phyloP scores from a whole-genome alignment of 768 basidiomycete species.

The Suillus americanus region DNA sequence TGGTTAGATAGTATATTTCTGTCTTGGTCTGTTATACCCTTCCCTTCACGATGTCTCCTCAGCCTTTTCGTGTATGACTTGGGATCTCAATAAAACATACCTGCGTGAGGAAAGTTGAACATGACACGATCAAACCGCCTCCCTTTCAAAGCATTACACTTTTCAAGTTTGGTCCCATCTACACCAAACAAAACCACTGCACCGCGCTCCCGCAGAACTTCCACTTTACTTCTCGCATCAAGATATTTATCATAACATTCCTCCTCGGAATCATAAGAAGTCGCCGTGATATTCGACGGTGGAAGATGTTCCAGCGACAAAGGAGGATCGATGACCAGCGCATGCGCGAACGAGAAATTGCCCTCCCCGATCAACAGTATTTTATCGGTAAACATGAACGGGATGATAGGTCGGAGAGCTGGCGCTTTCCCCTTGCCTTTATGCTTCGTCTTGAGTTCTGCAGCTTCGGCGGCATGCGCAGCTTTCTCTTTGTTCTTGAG shows the following conservation, averaged over 20 bases:
- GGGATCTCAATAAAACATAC: conserved; percentile 40
- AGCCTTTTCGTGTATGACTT: conserved; percentile 4
- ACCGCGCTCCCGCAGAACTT: conserved; percentile 53
- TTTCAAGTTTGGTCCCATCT: conserved; percentile 81
- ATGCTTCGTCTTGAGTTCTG: conserved; percentile 43
- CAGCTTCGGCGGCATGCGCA: conserved; percentile 42
- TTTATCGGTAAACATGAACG: conserved; percentile 62
- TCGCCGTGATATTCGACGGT: conserved; percentile 74
- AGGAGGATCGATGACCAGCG: conserved; percentile 56
- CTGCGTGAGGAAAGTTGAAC: conserved; percentile 97
- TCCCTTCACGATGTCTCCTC: conserved; percentile 45
- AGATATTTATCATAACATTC: conserved; percentile 84
- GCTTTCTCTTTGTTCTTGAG: conserved; percentile 64
- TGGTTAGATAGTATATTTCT: conserved; percentile 93
- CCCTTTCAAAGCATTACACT: conserved; percentile 53
- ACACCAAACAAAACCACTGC: conserved; percentile 75
- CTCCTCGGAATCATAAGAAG: conserved; percentile 78
- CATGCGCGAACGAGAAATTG: conserved; percentile 88
- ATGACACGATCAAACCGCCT: conserved; percentile 75
- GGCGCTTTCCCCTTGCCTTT: conserved; percentile 37
- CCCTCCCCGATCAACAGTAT: conserved; percentile 90
- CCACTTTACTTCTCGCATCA: conserved; percentile 61
- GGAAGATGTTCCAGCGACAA: conserved; percentile 51
- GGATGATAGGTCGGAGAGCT: conserved; percentile 50
- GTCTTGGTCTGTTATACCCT: conserved; percentile 90